Conservation (phyloP, 2,329 filamentous ascomycete species). For the Daldinia eschscholtzii region DNA sequence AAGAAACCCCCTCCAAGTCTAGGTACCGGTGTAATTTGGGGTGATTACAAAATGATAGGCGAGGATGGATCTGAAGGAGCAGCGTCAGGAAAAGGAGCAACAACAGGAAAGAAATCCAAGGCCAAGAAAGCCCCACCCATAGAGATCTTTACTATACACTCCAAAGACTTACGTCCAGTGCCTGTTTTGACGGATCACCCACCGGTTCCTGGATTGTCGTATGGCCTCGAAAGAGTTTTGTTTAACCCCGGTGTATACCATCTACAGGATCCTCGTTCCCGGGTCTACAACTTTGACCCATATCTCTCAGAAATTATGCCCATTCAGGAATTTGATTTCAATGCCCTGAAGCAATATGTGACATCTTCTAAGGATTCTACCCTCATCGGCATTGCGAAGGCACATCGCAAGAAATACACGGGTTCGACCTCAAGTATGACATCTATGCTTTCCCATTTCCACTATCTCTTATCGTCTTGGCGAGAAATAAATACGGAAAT, state of each 20-base stretch:
- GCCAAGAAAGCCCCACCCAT: conserved; percentile 10
- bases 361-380: conserved; percentile 88
- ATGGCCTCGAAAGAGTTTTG: conserved; percentile 87
- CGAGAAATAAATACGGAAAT: conserved; percentile 75
- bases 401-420: conserved; percentile 81
- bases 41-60: conserved; percentile 25
- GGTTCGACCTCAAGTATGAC: conserved; percentile 99
- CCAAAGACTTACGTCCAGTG: conserved; percentile 46
- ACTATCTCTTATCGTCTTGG: conserved; percentile 90
- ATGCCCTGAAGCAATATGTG: conserved; percentile 85
- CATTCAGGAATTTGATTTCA: conserved; percentile 90
- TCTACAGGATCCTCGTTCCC: conserved; percentile 86
- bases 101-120: background rate
- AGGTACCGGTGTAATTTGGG: background rate
- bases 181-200: conserved; percentile 54
- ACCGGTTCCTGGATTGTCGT: conserved; percentile 71
- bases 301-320: conserved; percentile 96
- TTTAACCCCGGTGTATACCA: conserved; percentile 96
- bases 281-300: conserved; percentile 96
- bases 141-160: conserved; percentile 47
- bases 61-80: conserved; percentile 17
- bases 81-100: conserved; percentile 4
- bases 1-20: background rate
- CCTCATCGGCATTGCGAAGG: conserved; percentile 75
- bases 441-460: conserved; percentile 86